Conservation (phyloP, 2,329 filamentous ascomycete genomes). For the Aureobasidium subglaciale region DNA sequence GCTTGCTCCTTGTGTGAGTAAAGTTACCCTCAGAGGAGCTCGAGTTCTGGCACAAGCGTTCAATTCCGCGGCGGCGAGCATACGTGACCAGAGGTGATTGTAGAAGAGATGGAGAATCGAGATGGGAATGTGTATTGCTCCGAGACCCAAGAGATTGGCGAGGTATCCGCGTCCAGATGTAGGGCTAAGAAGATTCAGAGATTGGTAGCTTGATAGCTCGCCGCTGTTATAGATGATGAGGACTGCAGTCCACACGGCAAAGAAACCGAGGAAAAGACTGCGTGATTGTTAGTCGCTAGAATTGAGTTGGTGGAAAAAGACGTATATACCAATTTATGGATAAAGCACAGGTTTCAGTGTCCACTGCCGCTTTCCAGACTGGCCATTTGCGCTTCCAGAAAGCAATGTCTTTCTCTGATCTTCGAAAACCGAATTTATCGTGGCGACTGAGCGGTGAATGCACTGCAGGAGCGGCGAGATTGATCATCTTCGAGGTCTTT, state of each 20-base stretch:
- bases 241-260: not conserved
- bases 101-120: not conserved
- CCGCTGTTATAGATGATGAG: not conserved
- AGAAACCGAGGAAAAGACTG: not conserved
- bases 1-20: not conserved
- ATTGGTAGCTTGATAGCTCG: not conserved
- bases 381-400: not conserved
- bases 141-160: not conserved
- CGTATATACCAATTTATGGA: not conserved
- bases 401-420: not conserved
- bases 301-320: not conserved
- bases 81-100: conserved; percentile 2
- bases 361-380: conserved; percentile 4
- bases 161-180: not conserved
- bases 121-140: not conserved
- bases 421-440: not conserved
- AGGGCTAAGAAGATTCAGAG: not conserved
- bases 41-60: not conserved
- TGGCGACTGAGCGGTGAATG: not conserved
- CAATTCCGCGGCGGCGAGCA: not conserved
- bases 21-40: not conserved
- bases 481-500: not conserved
- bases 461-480: not conserved
- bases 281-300: not conserved
- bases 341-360: not conserved